Evolutionary conservation across 495 filamentous ascomycete genomes (phyloP), one percentile per base, ranked within the genome.

Genomic region (Terfezia boudieri): DNA sequence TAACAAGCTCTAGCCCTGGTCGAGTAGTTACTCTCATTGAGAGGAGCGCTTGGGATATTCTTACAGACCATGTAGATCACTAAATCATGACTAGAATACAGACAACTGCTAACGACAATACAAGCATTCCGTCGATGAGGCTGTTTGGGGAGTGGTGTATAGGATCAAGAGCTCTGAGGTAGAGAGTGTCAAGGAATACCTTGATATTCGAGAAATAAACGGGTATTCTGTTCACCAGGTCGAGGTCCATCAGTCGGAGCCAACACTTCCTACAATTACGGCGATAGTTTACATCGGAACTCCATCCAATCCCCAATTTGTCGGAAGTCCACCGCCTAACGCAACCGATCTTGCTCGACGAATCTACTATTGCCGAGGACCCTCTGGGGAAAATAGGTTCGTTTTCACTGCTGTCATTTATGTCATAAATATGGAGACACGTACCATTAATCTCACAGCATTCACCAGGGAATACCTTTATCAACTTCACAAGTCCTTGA

Each of bases 181-280:
- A 14, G 73, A 76, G 56, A 82, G 87, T 69, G 92, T 94, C 4
- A 80, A 83, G 56, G 74, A 82, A 53, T 88, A 95, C 67, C 85
- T 99, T 37, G 88, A 96, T 64, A 87, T 94, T 55, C 82, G 92
- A 12, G 92, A 99, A 69, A 94, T 95, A 60, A 90, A 96, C 66
- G 92, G 92, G 8, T 96, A 96, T 65, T 83, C 76, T 36, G 86
- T 90, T 58, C 85, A 92, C 64, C 84, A 84, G 67, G 88, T 84
- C 20, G 78, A 80, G 1, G 94, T 94, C 67, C 71, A 84, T 63
- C 75, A 82, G 9, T 70, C 74, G 11, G 62, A 71, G 53, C 62
- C 35, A 60, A 60, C 56, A 57, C 52, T 32, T 26, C 60, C 50
- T 41, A 61, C 64, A 57, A 72, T 74, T 51, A 67, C 54, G 37